phyloP scores from a whole-genome alignment of 1,139 yeast genomes.

The Spencermartinsiella ligniputridi region DNA sequence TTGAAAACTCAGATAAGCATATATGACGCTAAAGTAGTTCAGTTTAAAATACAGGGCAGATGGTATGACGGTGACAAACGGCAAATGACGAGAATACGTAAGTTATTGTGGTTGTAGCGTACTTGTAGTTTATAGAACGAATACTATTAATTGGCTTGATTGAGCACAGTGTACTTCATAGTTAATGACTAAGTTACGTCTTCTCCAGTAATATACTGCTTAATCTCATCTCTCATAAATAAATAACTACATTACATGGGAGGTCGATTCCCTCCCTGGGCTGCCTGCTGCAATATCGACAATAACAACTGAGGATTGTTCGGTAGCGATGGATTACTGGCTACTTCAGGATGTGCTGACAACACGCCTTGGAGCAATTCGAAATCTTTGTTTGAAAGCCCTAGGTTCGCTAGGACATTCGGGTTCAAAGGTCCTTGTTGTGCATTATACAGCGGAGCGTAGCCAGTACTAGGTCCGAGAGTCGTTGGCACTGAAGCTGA shows the following conservation, averaged over 20 bases:
- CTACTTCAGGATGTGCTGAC: slow-evolving; percentile 24
- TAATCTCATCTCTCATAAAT: no score
- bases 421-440: neutral
- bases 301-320: slow-evolving; percentile 28
- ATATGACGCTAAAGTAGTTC: no score
- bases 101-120: no score
- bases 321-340: slow-evolving; percentile 20
- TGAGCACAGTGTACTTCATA: no score
- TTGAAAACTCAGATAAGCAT: no score
- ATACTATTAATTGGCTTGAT: no score
- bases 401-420: slow-evolving; percentile 11
- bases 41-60: no score
- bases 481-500: slow-evolving; percentile 7
- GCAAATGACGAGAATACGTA: no score
- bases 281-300: slow-evolving; percentile 21
- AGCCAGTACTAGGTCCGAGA: neutral
- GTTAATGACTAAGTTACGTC: no score
- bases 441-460: neutral
- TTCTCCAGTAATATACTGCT: no score
- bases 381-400: slow-evolving; percentile 28
- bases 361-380: slow-evolving; percentile 23
- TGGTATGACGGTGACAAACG: no score
- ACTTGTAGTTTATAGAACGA: no score
- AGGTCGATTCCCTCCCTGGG: neutral
- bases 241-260: neutral